phyloP scores from a whole-genome alignment of 345 rosid genomes.

The Microcos paniculata region DNA sequence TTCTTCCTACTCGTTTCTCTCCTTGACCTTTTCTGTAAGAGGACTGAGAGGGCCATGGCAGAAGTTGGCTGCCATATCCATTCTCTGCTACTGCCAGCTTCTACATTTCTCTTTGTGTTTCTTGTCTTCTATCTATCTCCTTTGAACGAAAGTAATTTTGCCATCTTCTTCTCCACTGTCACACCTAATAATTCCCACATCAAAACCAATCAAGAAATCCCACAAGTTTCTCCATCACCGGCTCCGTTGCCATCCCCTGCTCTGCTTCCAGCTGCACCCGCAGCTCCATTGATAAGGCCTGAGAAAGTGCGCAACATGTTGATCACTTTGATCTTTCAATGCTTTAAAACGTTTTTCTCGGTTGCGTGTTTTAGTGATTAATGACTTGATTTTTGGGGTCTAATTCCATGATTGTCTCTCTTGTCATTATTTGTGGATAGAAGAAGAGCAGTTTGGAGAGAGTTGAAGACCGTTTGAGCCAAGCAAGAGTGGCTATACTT shows the following conservation, averaged over 20 bases:
- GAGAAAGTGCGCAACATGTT: background rate
- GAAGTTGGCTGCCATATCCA: background rate
- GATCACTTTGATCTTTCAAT: background rate
- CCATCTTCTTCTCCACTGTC: background rate
- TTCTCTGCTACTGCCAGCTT: background rate
- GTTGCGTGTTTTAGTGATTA: background rate
- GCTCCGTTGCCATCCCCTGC: background rate
- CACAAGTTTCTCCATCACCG: background rate
- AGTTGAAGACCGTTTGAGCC: constrained; percentile 37
- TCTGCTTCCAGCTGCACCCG: background rate
- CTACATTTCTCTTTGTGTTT: background rate
- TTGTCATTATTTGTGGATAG: constrained; percentile 3
- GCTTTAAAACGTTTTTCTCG: background rate
- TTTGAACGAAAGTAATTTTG: background rate
- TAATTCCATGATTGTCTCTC: background rate
- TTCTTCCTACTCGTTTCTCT: background rate
- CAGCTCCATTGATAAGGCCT: background rate
- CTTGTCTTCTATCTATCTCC: background rate
- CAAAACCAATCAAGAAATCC: background rate
- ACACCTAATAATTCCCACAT: background rate
- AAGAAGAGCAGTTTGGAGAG: constrained; percentile 26
- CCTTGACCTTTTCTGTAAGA: background rate
- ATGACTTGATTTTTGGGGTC: background rate
- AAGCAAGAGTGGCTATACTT: constrained; percentile 45
- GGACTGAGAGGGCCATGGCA: background rate